phyloP scores from a whole-genome alignment of 371 early-diverging fungal species.

The Mortierella sp. region DNA sequence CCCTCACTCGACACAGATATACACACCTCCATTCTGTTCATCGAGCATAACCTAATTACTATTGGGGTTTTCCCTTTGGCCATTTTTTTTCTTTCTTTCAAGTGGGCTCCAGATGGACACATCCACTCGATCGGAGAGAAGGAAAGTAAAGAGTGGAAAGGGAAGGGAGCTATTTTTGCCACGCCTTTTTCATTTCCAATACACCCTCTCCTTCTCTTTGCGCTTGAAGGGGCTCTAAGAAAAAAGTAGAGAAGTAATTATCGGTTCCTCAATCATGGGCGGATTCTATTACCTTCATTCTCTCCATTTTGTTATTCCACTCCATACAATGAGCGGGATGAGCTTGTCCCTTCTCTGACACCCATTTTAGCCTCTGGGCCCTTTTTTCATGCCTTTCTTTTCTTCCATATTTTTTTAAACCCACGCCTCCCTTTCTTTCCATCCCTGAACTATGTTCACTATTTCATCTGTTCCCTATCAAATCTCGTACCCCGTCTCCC shows the following conservation, averaged over 20 bases:
- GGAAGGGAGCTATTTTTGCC: conserved; percentile 4
- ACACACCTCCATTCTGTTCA: background rate
- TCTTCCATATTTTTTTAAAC: background rate
- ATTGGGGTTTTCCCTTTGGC: background rate
- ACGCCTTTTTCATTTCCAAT: conserved; percentile 8
- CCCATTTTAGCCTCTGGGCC: background rate
- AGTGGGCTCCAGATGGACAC: background rate
- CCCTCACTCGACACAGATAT: background rate
- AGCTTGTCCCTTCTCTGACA: background rate
- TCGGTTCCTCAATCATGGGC: background rate
- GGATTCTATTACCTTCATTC: background rate
- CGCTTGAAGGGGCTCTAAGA: background rate
- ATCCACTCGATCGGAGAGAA: background rate
- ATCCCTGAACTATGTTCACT: background rate
- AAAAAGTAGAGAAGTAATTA: background rate
- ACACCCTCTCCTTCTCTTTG: background rate
- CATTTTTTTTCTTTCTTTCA: background rate
- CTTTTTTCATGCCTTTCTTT: background rate
- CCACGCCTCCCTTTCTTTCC: background rate
- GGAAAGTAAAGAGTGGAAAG: background rate
- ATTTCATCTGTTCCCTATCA: too few species aligned
- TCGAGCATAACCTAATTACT: background rate
- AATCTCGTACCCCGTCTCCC: too few species aligned
- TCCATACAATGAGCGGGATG: background rate
- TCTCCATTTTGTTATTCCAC: background rate